phyloP scores from a whole-genome alignment of 1,284 basidiomycete species.

The Agroathelia rolfsii region DNA sequence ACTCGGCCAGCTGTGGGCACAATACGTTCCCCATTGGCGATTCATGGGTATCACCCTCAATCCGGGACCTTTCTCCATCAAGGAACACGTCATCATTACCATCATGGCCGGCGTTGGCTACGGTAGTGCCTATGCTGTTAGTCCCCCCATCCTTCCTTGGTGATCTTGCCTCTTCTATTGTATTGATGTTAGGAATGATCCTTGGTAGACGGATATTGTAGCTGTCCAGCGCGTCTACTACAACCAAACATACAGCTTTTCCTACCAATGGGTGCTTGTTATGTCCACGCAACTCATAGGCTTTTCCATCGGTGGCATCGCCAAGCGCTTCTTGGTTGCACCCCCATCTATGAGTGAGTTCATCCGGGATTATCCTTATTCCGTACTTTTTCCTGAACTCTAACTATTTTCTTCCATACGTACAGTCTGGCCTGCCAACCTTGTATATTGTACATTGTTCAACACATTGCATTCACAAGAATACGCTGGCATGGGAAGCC shows the following conservation, averaged over 20 bases:
- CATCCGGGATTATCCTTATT: too few species aligned
- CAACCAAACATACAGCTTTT: conserved; percentile 31
- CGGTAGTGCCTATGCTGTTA: conserved; percentile 29
- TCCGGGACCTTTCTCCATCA: conserved; percentile 35
- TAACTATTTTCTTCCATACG: background rate
- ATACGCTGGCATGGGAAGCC: conserved; percentile 53
- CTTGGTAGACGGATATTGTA: conserved; percentile 49
- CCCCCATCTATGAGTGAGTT: conserved; percentile 66
- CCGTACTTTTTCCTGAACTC: background rate
- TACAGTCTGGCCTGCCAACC: conserved; percentile 82
- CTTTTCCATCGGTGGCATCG: conserved; percentile 56
- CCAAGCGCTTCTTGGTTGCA: conserved; percentile 57
- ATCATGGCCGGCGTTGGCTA: conserved; percentile 56
- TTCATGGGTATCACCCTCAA: conserved; percentile 17
- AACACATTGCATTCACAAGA: conserved; percentile 82
- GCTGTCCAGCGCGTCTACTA: conserved; percentile 56
- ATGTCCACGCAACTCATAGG: conserved; percentile 65
- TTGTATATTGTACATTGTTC: conserved; percentile 83
- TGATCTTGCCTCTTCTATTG: background rate
- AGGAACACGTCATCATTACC: conserved; percentile 65
- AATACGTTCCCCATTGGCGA: conserved; percentile 21
- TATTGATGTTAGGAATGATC: conserved; percentile 8
- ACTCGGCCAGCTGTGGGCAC: conserved; percentile 38
- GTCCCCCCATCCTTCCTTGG: conserved; percentile 10
- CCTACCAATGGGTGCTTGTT: conserved; percentile 43